Evolutionary conservation across 2,329 filamentous ascomycete species (phyloP), one percentile per base, ranked within the genome.

Genomic region (Talaromyces verruculosus): DNA sequence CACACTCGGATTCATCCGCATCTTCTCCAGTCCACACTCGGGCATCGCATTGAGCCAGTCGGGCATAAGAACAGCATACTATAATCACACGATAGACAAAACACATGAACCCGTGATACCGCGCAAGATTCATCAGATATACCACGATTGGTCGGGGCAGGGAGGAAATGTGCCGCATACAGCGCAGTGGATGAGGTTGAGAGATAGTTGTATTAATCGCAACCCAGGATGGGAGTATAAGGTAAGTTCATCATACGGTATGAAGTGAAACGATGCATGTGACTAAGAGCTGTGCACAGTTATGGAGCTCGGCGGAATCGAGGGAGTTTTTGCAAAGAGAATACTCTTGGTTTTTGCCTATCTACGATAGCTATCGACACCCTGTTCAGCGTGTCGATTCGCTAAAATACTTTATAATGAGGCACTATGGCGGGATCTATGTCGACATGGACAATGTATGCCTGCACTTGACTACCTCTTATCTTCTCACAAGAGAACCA

Each of bases 381-480:
- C 60, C 64, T 2, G 68, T 73, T 3, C 70, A 73, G 63, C 68
- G 70, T 3, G 72, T 71, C 6, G 72, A 73, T 63, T 67, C 69
- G 0, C 39, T 73, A 30, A 71, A 71, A 49, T 73, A 73, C 53
- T 73, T 73, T 62, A 61, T 71, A 3, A 60, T 73, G 15, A 64
- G 67, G 49, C 66, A 73, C 45, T 73, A 71, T 60, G 72, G 72
- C 6, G 72, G 72, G 1, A 67, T 73, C 30, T 73, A 73, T 57
- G 68, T 73, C 39, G 72, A 73, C 33, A 58, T 73, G 60, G 72
- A 73, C 55, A 69, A 67, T n/a, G 65, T 65, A 65, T 17, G 43
- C 33, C 3, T 37, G 7, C 5, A 25, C 13, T 19, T 49, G 4
- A 28, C 4, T 5, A 28, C 17, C 17, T 8, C 17, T 28, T 28